Conservation (phyloP, 305 asterid genomes). For the Withania somnifera region DNA sequence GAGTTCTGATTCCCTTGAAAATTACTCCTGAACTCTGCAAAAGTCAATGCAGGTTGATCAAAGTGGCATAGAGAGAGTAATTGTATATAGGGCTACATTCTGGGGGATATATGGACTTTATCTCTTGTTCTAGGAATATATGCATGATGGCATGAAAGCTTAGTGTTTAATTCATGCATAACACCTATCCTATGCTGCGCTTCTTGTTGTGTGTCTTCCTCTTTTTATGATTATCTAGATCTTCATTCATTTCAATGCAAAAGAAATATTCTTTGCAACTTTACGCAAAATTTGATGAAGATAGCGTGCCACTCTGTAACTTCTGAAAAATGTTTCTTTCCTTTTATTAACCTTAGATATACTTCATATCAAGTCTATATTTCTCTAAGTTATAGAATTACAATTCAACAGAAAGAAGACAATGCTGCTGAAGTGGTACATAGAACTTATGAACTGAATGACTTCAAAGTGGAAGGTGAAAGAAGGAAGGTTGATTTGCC, state of each 20-base stretch:
- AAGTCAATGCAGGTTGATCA: background rate
- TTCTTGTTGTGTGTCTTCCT: background rate
- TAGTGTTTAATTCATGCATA: background rate
- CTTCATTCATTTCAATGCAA: background rate
- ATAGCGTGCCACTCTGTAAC: background rate
- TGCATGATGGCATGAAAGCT: background rate
- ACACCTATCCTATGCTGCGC: background rate
- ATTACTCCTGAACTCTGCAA: background rate
- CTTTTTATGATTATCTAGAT: background rate
- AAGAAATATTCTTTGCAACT: background rate
- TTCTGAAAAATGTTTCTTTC: background rate
- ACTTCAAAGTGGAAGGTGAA: constrained; percentile 51
- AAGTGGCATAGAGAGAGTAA: background rate
- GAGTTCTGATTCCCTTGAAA: background rate
- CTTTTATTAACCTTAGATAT: background rate
- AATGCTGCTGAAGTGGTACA: constrained; percentile 23
- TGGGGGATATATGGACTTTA: background rate
- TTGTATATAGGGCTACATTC: background rate
- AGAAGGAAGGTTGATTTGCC: constrained; percentile 70
- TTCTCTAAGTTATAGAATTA: background rate
- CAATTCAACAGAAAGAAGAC: constrained; percentile 29
- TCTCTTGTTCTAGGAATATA: background rate
- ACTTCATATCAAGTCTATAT: background rate
- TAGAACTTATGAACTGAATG: constrained; percentile 41
- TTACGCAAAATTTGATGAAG: background rate